These are phyloP conservation scores for Aspergillus brasiliensis DNA, from an alignment of 2,329 filamentous ascomycete genomes.

Conservation along the genomic window DNA sequence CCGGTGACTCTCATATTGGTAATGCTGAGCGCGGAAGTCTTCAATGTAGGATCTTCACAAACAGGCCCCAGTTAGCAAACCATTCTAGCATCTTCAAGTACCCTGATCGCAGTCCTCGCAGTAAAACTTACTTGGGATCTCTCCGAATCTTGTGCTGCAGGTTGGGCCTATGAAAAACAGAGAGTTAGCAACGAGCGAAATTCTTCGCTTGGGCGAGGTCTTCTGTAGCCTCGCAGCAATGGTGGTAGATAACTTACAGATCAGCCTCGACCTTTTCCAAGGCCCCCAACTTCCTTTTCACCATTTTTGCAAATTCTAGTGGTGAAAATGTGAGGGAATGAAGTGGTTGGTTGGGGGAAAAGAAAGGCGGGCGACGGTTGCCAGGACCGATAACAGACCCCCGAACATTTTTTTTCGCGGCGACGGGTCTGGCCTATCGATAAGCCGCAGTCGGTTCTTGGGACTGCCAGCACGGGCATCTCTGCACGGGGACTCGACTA, in stretches of 20 bases:
- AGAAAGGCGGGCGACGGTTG: slow-evolving; percentile 59
- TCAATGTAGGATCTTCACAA: slow-evolving; percentile 74
- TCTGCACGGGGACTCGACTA: neutral
- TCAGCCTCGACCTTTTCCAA: slow-evolving; percentile 95
- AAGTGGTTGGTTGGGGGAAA: slow-evolving; percentile 66
- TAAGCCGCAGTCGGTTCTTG: slow-evolving; percentile 28
- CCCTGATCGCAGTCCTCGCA: neutral
- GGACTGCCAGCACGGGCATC: neutral
- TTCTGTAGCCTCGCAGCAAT: neutral
- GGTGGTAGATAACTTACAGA: slow-evolving; percentile 57
- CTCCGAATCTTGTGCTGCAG: slow-evolving; percentile 88
- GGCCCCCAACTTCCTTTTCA: slow-evolving; percentile 85
- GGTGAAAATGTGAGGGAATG: slow-evolving; percentile 56
- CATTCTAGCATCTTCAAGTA: slow-evolving; percentile 50
- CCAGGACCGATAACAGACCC: slow-evolving; percentile 13
- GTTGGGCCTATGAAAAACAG: slow-evolving; percentile 61
- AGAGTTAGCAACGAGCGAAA: slow-evolving; percentile 27
- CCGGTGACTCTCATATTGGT: slow-evolving; percentile 86
- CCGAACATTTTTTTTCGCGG: slow-evolving; percentile 34
- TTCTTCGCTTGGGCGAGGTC: slow-evolving; percentile 10
- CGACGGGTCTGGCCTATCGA: slow-evolving; percentile 30
- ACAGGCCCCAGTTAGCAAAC: slow-evolving; percentile 8
- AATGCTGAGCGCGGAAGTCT: slow-evolving; percentile 84
- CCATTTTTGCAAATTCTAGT: slow-evolving; percentile 54
- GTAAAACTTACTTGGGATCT: slow-evolving; percentile 69